Evolutionary conservation across 2,329 filamentous ascomycete genomes (phyloP).

Genomic region (Colletotrichum acutatum): DNA sequence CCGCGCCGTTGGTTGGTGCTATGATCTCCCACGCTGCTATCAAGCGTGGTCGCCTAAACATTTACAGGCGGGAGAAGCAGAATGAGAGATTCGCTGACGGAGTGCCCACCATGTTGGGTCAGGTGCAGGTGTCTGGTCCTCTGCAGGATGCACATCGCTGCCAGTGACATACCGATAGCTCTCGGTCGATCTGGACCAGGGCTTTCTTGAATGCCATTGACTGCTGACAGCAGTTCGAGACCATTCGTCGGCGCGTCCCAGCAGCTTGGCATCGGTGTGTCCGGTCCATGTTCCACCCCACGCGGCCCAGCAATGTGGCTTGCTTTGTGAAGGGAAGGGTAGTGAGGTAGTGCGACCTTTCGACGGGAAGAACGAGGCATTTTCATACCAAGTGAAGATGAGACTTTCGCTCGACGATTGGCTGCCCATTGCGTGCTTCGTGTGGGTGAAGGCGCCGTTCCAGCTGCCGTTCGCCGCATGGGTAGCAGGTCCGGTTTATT

Average conservation of each 20-base stretch:
- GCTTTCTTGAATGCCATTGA: background rate
- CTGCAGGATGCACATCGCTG: background rate
- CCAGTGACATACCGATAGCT: background rate
- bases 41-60: background rate
- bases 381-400: background rate
- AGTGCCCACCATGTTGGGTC: background rate
- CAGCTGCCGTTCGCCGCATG: constrained; percentile 24
- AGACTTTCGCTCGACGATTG: background rate
- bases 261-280: constrained; percentile 6
- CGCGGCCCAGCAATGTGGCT: background rate
- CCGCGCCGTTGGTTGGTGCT: background rate
- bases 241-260: background rate
- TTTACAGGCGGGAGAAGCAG: background rate
- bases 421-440: constrained; percentile 16
- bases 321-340: background rate
- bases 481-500: background rate
- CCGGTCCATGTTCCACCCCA: background rate
- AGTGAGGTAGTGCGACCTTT: background rate
- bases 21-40: no score
- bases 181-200: background rate
- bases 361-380: background rate
- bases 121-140: background rate
- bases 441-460: constrained; percentile 25
- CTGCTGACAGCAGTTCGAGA: constrained; percentile 1
- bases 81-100: background rate